These are phyloP conservation scores for Trametes cinnabarina DNA, from an alignment of 768 basidiomycete species.

Conservation along the genomic window DNA sequence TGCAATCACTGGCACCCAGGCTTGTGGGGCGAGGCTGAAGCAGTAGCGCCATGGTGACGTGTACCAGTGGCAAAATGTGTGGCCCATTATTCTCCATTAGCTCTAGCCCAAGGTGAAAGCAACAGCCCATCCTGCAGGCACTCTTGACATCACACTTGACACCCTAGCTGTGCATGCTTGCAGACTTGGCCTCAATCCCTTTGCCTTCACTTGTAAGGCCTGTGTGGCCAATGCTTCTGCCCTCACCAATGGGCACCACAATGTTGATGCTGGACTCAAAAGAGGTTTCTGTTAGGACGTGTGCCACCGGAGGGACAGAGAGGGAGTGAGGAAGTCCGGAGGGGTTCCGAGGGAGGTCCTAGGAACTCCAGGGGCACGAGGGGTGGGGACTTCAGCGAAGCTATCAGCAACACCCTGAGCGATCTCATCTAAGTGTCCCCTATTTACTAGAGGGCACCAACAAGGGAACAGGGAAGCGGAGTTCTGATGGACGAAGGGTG, in stretches of 20 bases:
- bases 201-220: constrained; percentile 17
- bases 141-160: constrained; percentile 26
- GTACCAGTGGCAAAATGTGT: constrained; percentile 1
- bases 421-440: too few species aligned
- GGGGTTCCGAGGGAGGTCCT: too few species aligned
- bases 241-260: constrained; percentile 12
- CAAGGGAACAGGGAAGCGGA: too few species aligned
- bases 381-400: too few species aligned
- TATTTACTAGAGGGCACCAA: too few species aligned
- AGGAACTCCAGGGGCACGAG: too few species aligned
- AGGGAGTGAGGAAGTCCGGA: too few species aligned
- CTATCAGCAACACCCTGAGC: too few species aligned
- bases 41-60: constrained; percentile 14
- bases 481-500: too few species aligned
- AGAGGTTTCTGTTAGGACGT: too few species aligned
- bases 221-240: not conserved
- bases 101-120: constrained; percentile 17
- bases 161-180: constrained; percentile 26
- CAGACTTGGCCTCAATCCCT: constrained; percentile 22
- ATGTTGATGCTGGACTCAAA: constrained; percentile 7
- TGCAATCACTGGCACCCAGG: not conserved
- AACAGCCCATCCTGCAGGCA: constrained; percentile 22
- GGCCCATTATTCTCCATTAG: constrained; percentile 6
- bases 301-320: too few species aligned
- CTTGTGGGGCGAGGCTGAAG: constrained; percentile 9